Evolutionary conservation across 345 rosid genomes (phyloP), one percentile per base, ranked within the genome.

Genomic region (Syzygium jambos): DNA sequence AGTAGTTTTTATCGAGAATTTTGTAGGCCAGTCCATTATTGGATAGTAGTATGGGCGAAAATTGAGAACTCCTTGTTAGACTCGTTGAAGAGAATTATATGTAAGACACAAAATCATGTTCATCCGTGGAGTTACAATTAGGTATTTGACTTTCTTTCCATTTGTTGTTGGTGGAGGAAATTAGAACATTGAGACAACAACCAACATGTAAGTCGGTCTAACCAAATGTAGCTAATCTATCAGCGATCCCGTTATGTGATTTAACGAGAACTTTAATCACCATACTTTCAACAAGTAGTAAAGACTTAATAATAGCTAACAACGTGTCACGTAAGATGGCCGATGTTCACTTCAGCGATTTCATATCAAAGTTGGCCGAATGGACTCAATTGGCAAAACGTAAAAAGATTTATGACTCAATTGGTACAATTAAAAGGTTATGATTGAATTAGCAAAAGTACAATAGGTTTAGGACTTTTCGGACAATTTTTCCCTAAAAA

Each of bases 61-160:
- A 61, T 5, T 5, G 68, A 61, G 30, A 61, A n/a, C n/a, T n/a
- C n/a, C n/a, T n/a, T n/a, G n/a, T n/a, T n/a, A n/a, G n/a, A n/a
- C n/a, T n/a, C n/a, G n/a, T n/a, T n/a, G n/a, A n/a, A n/a, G n/a
- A n/a, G n/a, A n/a, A n/a, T n/a, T n/a, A n/a, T n/a, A n/a, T n/a
- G n/a, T n/a, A n/a, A n/a, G n/a, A n/a, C n/a, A n/a, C 27, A 14
- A 52, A 61, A 13, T 61, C 68, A 3, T 9, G 1, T 61, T 13
- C 17, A 13, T n/a, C 0, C 7, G 4, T n/a, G 29, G 0, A 27
- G 17, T 12, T 15, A n/a, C 0, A 1, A 61, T 29, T 61, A 13
- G 34, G 3, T 27, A 12, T 12, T n/a, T 0, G 7, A 0, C 9
- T 0, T 2, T 13, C 27, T n/a, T 61, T 9, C 6, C 11, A 57